These are phyloP conservation scores for Sclerotinia sclerotiorum DNA, from an alignment of 2,329 filamentous ascomycete species.

Conservation along the genomic window DNA sequence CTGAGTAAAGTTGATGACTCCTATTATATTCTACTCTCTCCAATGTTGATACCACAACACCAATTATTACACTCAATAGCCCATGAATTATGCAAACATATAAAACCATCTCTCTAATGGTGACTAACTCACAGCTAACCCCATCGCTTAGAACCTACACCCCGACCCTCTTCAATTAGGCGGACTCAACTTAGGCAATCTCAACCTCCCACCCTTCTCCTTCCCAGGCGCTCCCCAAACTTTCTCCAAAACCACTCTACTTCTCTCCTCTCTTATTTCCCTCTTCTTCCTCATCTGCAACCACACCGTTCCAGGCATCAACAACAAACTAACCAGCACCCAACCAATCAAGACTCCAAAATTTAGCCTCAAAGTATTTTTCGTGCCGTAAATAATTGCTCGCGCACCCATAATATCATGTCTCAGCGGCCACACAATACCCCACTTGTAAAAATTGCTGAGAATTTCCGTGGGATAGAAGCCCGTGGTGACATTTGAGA, in stretches of 20 bases:
- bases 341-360: constrained; percentile 28
- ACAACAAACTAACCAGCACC: constrained; percentile 25
- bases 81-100: not conserved
- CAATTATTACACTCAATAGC: too few relatives aligned
- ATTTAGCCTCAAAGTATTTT: constrained; percentile 28
- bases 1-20: too few relatives aligned
- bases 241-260: constrained; percentile 26
- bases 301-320: constrained; percentile 31
- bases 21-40: too few relatives aligned
- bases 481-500: constrained; percentile 29
- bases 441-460: constrained; percentile 29
- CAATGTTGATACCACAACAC: too few relatives aligned
- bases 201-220: constrained; percentile 18
- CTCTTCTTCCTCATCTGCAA: constrained; percentile 27
- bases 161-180: not conserved
- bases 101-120: not conserved
- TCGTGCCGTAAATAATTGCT: constrained; percentile 29
- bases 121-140: not conserved
- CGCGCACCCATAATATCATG: constrained; percentile 29
- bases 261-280: constrained; percentile 21
- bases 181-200: constrained; percentile 10
- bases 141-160: not conserved
- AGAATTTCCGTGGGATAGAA: constrained; percentile 30
- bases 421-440: constrained; percentile 28
- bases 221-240: constrained; percentile 24